Conservation (phyloP, 2,329 filamentous ascomycete species). For the Pseudogymnoascus pannorum region DNA sequence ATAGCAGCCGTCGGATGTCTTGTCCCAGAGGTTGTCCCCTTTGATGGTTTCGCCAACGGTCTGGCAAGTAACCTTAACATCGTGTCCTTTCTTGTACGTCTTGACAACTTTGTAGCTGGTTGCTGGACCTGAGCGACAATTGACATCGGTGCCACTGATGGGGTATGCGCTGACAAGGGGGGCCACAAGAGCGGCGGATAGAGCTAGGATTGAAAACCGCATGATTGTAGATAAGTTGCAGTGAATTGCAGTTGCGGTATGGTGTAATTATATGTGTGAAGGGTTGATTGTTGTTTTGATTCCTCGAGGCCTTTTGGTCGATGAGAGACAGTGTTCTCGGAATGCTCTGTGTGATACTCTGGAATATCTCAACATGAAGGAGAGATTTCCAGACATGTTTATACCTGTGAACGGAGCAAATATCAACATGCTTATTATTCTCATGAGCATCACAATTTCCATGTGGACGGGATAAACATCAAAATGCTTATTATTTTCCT, state of each 20-base stretch:
- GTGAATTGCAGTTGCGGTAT: not conserved
- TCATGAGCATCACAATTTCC: not conserved
- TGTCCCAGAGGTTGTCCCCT: constrained; percentile 15
- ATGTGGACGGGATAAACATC: not conserved
- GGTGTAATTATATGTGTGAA: not conserved
- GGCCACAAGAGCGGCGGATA: not conserved
- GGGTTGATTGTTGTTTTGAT: not conserved
- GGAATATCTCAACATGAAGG: not conserved
- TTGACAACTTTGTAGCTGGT: constrained; percentile 12
- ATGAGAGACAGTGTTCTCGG: not conserved
- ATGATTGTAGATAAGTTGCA: not conserved
- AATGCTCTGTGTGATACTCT: not conserved
- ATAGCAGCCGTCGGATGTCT: constrained; percentile 14
- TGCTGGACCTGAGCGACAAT: constrained; percentile 5
- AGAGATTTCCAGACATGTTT: not conserved
- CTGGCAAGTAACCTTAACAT: constrained; percentile 14
- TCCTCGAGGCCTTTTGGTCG: not conserved
- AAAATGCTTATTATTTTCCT: not conserved
- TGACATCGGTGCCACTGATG: constrained; percentile 3
- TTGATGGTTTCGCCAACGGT: constrained; percentile 11
- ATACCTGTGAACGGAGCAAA: not conserved
- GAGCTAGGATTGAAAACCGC: not conserved
- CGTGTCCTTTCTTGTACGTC: constrained; percentile 10
- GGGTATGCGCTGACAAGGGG: constrained; percentile 3
- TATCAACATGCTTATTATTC: not conserved